Evolutionary conservation across 169 alveolate genomes (phyloP).

Genomic region (Plasmodium billcollinsi): DNA sequence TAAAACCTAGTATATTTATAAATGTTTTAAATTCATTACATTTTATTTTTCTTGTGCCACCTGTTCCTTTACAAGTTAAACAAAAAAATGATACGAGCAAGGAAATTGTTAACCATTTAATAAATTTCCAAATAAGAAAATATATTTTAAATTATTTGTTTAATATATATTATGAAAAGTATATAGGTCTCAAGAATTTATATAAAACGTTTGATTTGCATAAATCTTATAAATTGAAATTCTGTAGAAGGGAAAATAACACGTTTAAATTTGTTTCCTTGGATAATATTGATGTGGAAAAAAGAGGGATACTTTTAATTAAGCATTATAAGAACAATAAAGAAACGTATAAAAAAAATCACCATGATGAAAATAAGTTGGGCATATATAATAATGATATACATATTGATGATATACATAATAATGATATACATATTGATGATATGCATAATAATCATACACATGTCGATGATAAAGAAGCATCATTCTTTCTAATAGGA

Average conservation of each 20-base stretch:
- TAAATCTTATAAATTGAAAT: slow-evolving; percentile 32
- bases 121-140: slow-evolving; percentile 13
- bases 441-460: not conserved
- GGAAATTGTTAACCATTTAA: not conserved
- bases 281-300: slow-evolving; percentile 30
- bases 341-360: not conserved
- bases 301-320: slow-evolving; percentile 26
- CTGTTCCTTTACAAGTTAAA: not conserved
- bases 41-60: slow-evolving; percentile 22
- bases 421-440: not conserved
- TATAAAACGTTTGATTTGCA: slow-evolving; percentile 49
- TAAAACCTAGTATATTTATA: slow-evolving; percentile 61
- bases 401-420: no score
- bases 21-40: slow-evolving; percentile 27
- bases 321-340: not conserved
- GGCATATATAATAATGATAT: no score
- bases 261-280: slow-evolving; percentile 21
- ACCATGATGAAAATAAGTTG: no score
- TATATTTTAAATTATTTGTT: slow-evolving; percentile 58
- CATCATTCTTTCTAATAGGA: slow-evolving; percentile 21
- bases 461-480: not conserved
- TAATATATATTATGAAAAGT: slow-evolving; percentile 61
- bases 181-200: slow-evolving; percentile 41
- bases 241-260: slow-evolving; percentile 24
- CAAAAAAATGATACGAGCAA: not conserved